Conservation (phyloP, 2,329 filamentous ascomycete genomes). For the Arthroderma uncinatum region DNA sequence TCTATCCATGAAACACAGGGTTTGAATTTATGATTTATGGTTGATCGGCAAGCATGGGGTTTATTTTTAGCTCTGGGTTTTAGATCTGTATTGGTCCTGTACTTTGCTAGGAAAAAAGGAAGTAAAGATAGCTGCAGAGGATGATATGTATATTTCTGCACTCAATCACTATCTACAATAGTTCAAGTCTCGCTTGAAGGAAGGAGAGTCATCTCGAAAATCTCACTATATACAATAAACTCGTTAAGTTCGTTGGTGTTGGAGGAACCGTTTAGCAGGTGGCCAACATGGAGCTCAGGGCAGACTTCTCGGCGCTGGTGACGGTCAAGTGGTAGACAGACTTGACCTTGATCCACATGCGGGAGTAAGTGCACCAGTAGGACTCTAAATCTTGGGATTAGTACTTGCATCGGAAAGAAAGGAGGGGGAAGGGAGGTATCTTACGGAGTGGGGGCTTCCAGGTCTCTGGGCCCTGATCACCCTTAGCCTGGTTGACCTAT, state of each 20-base stretch:
- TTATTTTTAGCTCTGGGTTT: not conserved
- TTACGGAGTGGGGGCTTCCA: slow-evolving; percentile 62
- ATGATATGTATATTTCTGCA: not conserved
- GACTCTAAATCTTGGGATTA: slow-evolving; percentile 25
- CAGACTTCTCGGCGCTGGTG: slow-evolving; percentile 60
- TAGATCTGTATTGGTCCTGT: not conserved
- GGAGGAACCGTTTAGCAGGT: not conserved
- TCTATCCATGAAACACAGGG: too few species aligned
- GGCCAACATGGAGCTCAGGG: slow-evolving; percentile 51
- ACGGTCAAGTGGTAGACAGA: slow-evolving; percentile 57
- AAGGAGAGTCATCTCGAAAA: not conserved
- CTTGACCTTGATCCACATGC: slow-evolving; percentile 70
- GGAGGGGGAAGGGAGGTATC: slow-evolving; percentile 13
- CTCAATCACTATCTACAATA: not conserved
- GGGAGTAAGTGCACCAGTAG: slow-evolving; percentile 70
- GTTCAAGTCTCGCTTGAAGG: not conserved
- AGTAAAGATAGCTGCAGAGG: not conserved
- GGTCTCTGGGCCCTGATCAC: slow-evolving; percentile 60
- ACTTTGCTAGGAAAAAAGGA: not conserved
- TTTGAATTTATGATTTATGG: too few species aligned
- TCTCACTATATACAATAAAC: not conserved
- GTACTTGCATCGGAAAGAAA: not conserved
- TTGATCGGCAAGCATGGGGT: not conserved
- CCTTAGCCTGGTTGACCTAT: slow-evolving; percentile 56
- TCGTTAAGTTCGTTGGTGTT: not conserved